Percentiles rank a stretch among this genome's conserved stretches.
Conservation (phyloP, 768 basidiomycete genomes). For the Boletus huronensis region DNA sequence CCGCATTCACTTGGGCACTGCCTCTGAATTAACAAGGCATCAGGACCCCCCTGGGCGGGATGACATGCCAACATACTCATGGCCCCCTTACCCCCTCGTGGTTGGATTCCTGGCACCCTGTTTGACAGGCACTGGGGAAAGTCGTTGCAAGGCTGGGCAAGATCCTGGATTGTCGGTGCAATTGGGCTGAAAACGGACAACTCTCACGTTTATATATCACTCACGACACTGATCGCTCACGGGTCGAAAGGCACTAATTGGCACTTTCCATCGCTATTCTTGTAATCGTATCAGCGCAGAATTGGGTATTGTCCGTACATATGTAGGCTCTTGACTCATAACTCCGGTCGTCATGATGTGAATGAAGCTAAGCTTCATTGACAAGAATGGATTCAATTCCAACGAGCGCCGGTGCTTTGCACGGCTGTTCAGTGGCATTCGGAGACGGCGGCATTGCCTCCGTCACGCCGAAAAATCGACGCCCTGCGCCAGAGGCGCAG, state of each 20-base stretch:
- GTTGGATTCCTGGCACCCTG: constrained; percentile 30
- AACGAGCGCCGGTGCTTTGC: constrained; percentile 2
- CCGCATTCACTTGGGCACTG: constrained; percentile 33
- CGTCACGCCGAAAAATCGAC: constrained; percentile 67
- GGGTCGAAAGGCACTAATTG: constrained; percentile 14
- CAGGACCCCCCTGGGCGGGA: constrained; percentile 26
- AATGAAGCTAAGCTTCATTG: constrained; percentile 20
- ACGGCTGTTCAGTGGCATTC: constrained; percentile 4
- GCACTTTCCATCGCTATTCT: constrained; percentile 19
- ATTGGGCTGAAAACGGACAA: constrained; percentile 19
- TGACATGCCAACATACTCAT: constrained; percentile 38
- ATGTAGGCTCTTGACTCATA: constrained; percentile 4
- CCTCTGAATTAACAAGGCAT: constrained; percentile 31
- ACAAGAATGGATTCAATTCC: constrained; percentile 14
- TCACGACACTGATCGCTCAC: constrained; percentile 33
- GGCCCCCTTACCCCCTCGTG: constrained; percentile 18
- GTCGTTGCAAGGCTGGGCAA: constrained; percentile 21
- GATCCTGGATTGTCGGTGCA: constrained; percentile 32
- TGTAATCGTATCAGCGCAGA: constrained; percentile 17
- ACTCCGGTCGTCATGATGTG: constrained; percentile 24
- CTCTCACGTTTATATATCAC: constrained; percentile 37
- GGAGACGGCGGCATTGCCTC: constrained; percentile 1
- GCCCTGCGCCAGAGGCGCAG: constrained; percentile 89
- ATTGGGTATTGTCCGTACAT: constrained; percentile 12
- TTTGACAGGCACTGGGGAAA: constrained; percentile 30